Percentiles rank a stretch among this genome's conserved stretches.
Evolutionary conservation across 2,329 filamentous ascomycete species (phyloP).

Genomic region (Sclerotinia trifoliorum): DNA sequence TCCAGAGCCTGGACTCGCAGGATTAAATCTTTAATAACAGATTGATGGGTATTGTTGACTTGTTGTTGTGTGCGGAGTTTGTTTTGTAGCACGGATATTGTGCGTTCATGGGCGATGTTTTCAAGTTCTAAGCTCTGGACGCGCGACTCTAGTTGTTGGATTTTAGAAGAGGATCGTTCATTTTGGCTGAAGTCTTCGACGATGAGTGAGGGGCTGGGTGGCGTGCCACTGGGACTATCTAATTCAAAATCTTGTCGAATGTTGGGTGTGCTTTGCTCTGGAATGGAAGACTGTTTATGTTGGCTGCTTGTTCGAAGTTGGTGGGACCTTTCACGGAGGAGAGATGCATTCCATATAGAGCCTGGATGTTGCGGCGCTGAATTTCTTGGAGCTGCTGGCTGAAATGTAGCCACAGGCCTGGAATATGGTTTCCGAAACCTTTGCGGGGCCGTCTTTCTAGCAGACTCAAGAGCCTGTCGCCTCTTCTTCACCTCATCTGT

Average conservation of each 20-base stretch:
- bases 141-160: slow-evolving; percentile 3
- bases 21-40: slow-evolving; percentile 13
- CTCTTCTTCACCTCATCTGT: slow-evolving; percentile 12
- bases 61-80: slow-evolving; percentile 19
- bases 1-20: slow-evolving; percentile 13
- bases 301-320: neutral
- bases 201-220: neutral
- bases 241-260: neutral
- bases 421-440: neutral
- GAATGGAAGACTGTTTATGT: neutral
- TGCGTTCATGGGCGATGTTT: slow-evolving; percentile 10
- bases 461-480: slow-evolving; percentile 8
- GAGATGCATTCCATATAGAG: neutral
- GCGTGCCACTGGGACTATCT: slow-evolving; percentile 1
- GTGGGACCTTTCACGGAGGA: neutral
- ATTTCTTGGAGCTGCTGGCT: neutral
- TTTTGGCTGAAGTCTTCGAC: neutral
- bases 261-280: neutral
- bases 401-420: neutral
- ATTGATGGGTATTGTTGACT: slow-evolving; percentile 18
- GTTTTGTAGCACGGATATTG: neutral
- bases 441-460: neutral
- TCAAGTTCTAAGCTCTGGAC: slow-evolving; percentile 8
- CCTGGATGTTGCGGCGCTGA: neutral
- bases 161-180: neutral